Percentiles rank a stretch among this genome's conserved stretches.
Conservation (phyloP, 73 alveolate genomes). For the Paramecium sonneborni region DNA sequence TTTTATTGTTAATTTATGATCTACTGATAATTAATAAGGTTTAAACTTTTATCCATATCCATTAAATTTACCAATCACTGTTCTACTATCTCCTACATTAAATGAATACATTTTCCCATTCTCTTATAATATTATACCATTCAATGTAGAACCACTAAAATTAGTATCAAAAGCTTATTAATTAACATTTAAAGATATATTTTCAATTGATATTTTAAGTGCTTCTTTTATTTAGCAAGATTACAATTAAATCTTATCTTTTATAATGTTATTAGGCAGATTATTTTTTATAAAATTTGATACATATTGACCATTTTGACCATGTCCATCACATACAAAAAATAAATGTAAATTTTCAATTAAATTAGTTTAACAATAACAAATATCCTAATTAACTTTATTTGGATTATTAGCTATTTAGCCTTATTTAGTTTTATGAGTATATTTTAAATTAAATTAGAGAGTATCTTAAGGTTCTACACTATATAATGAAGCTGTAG, state of each 20-base stretch:
- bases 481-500: not conserved
- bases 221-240: not conserved
- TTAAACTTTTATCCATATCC: constrained; percentile 23
- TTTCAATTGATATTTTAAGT: not conserved
- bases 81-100: constrained; percentile 67
- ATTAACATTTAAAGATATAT: not conserved
- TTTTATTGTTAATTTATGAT: constrained; percentile 89
- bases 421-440: not conserved
- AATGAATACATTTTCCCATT: constrained; percentile 31
- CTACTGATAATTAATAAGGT: constrained; percentile 72
- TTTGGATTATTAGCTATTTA: constrained; percentile 15
- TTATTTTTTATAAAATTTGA: constrained; percentile 10
- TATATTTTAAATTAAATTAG: not conserved
- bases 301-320: constrained; percentile 59
- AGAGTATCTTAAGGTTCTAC: not conserved
- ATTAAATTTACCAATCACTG: constrained; percentile 47
- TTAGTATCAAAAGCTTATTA: constrained; percentile 42
- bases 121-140: not conserved
- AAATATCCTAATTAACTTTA: not conserved
- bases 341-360: constrained; percentile 24
- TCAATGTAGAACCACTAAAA: constrained; percentile 67
- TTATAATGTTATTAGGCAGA: not conserved
- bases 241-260: not conserved
- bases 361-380: constrained; percentile 7
- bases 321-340: constrained; percentile 71